Conservation (phyloP, 2,329 filamentous ascomycete genomes). For the Epichloe uncinata region DNA sequence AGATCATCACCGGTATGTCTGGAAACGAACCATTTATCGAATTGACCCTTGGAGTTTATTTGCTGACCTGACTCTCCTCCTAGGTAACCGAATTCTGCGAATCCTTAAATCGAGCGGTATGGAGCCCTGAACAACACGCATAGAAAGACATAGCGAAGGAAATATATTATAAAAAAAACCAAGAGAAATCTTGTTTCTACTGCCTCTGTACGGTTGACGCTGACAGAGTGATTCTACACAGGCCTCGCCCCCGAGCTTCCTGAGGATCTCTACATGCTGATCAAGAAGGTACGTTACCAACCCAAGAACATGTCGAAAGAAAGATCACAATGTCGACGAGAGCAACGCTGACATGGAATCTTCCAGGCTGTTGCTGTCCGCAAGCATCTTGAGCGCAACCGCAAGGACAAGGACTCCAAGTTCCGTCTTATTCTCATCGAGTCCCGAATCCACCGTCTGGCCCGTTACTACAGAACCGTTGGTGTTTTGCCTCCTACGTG, state of each 20-base stretch:
- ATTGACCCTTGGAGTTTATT: not conserved
- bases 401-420: constrained; percentile 99
- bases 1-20: constrained; percentile 81
- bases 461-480: constrained; percentile 98
- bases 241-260: constrained; percentile 97
- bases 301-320: not conserved
- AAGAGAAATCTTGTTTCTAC: constrained; percentile 17
- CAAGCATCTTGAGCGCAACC: constrained; percentile 99
- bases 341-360: constrained; percentile 14
- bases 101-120: constrained; percentile 97
- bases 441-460: constrained; percentile 99
- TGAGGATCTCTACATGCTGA: constrained; percentile 99
- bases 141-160: constrained; percentile 15
- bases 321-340: not conserved
- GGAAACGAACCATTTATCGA: no score
- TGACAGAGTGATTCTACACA: constrained; percentile 86
- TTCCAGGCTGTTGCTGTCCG: constrained; percentile 84
- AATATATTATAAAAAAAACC: constrained; percentile 14
- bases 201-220: constrained; percentile 86
- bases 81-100: constrained; percentile 99
- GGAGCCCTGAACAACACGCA: constrained; percentile 27
- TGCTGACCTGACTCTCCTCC: constrained; percentile 24
- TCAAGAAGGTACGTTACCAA: constrained; percentile 75
- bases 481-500: constrained; percentile 78
- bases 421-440: constrained; percentile 99